Percentiles rank a stretch among this genome's conserved stretches.
These are phyloP conservation scores for Lasiosphaeria hispida DNA, from an alignment of 495 filamentous ascomycete species.

Conservation along the genomic window DNA sequence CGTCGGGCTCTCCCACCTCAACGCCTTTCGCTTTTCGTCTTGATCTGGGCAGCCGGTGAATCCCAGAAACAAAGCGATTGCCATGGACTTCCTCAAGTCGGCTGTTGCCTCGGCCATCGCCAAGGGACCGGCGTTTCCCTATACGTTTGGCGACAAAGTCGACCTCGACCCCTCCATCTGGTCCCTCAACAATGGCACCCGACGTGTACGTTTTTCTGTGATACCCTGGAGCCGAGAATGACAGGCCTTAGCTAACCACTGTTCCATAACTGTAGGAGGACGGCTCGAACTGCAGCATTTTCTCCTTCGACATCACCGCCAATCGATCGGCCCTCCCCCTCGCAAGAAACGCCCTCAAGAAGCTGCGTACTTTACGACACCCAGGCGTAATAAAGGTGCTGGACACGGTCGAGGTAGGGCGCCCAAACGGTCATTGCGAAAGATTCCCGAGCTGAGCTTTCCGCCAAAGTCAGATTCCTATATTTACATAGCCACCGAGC, in stretches of 20 bases:
- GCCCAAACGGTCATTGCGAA: constrained; percentile 1
- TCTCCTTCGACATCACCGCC: constrained; percentile 81
- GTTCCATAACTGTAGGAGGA: constrained; percentile 64
- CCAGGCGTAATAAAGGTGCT: constrained; percentile 90
- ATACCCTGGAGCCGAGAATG: background rate
- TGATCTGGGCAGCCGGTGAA: background rate
- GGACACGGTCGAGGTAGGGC: constrained; percentile 83
- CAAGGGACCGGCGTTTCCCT: constrained; percentile 88
- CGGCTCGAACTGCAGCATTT: constrained; percentile 89
- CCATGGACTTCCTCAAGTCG: constrained; percentile 96
- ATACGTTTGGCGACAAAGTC: constrained; percentile 84
- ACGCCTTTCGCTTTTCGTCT: background rate
- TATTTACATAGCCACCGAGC: constrained; percentile 94
- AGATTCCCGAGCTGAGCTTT: constrained; percentile 14
- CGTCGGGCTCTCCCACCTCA: background rate
- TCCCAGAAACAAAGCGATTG: background rate
- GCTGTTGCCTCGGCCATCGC: constrained; percentile 95
- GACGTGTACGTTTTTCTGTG: constrained; percentile 59
- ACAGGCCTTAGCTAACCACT: constrained; percentile 8
- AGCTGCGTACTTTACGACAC: constrained; percentile 86
- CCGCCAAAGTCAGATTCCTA: constrained; percentile 73
- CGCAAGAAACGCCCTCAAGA: constrained; percentile 88
- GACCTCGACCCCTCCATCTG: constrained; percentile 88
- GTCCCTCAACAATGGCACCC: constrained; percentile 87
- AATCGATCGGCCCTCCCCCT: constrained; percentile 79